Evolutionary conservation across 257 asterid genomes (phyloP), one percentile per base, ranked within the genome.

Genomic region (Salvia rosmarinus): DNA sequence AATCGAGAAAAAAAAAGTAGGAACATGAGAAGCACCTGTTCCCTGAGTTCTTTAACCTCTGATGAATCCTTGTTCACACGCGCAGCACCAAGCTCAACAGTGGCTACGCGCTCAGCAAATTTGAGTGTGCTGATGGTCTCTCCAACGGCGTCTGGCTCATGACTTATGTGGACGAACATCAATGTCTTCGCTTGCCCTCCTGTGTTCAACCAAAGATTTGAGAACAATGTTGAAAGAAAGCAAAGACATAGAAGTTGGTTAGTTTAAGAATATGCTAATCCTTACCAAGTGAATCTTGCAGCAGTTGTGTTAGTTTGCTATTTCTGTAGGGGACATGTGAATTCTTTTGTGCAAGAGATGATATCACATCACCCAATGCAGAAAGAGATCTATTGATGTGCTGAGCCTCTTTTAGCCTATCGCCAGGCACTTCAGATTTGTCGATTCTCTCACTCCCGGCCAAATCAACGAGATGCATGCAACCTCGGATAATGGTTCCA

Each of bases 391-490:
- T 84, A 42, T 95, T 95, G 67, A 95, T 95, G 75, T 95, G 97
- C 37, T 95, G 99, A 70, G 99, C 98, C 84, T 95, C 99, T 79
- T 85, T 91, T 9, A 95, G 86, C 75, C 99, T 88, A 65, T 91
- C 99, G 42, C 99, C 99, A 1, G 98, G 88, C 46, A 82, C 99
- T 89, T 91, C 98, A 50, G 99, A 91, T 75, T 95, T 95, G 79
- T 90, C 95, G n/a, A 95, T 98, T 82, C 99, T 88, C 83, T 95
- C 99, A 76, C 99, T 95, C 79, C 99, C 99, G 0, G 99, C 99
- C 46, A 95, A 78, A 82, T 95, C 99, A 79, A 95, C 99, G 77
- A 95, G 92, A 85, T 95, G 99, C 99, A 95, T 91, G 83, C 99
- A 95, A 51, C 99, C 99, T 40, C 91, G 91, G 39, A 89, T 89